These are phyloP conservation scores for Pichia scutulata DNA, from an alignment of 805 yeast species.

Conservation along the genomic window DNA sequence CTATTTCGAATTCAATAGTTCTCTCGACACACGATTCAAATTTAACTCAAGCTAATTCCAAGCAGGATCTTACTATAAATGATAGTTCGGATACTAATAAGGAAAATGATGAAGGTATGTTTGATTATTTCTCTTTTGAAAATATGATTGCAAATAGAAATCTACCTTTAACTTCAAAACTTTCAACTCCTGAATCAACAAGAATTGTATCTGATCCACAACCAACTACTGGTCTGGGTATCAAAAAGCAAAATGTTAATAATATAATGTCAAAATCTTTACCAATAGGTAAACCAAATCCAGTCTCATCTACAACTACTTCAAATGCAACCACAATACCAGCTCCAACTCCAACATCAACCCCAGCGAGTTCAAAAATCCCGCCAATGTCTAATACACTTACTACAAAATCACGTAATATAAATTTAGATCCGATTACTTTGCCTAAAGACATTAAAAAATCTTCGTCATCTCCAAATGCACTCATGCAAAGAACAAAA, in stretches of 20 bases:
- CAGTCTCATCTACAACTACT: background rate
- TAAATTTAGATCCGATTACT: background rate
- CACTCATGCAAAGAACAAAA: background rate
- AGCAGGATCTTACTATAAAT: background rate
- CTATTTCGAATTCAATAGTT: background rate
- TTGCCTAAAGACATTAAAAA: background rate
- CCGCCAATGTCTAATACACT: slow-evolving; percentile 5
- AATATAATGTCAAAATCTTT: slow-evolving; percentile 1
- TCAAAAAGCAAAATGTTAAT: background rate
- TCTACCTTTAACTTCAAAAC: background rate
- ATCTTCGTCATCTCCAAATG: background rate
- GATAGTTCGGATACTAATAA: background rate
- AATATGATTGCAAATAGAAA: slow-evolving; percentile 3
- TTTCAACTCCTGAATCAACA: background rate
- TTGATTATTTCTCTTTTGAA: slow-evolving; percentile 13
- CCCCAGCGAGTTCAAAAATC: background rate
- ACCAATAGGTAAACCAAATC: slow-evolving; percentile 5
- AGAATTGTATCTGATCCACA: slow-evolving; percentile 6
- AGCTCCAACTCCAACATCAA: background rate
- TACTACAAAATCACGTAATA: background rate
- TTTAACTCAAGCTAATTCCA: background rate
- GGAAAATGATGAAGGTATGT: slow-evolving; percentile 8
- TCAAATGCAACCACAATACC: background rate
- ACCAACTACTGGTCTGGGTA: background rate
- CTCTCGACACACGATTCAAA: background rate